Evolutionary conservation across 768 basidiomycete genomes (phyloP).

Genomic region (Epithele typhae): DNA sequence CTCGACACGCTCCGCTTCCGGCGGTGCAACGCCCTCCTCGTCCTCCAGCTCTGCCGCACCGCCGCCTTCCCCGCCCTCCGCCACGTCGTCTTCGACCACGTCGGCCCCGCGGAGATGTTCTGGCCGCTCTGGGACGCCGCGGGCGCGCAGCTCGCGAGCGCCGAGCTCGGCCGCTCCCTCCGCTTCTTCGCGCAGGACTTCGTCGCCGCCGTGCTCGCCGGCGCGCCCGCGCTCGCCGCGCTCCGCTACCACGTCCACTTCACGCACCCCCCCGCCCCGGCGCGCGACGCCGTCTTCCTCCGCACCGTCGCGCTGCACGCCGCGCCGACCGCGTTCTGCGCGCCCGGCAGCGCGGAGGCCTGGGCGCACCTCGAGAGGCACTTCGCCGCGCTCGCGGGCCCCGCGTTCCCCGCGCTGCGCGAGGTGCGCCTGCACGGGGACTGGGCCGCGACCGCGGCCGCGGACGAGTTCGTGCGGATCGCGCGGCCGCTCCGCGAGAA

Average conservation of each 20-base stretch:
- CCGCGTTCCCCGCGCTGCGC: conserved; percentile 42
- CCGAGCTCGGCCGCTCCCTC: conserved; percentile 57
- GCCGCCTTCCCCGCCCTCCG: conserved; percentile 54
- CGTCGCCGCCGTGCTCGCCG: conserved; percentile 41
- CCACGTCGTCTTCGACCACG: conserved; percentile 49
- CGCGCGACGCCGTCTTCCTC: conserved; percentile 27
- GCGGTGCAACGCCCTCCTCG: conserved; percentile 44
- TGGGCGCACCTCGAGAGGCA: conserved; percentile 45
- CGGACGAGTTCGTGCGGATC: conserved; percentile 35
- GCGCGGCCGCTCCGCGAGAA: conserved; percentile 29
- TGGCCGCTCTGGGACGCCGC: conserved; percentile 45
- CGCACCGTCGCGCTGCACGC: conserved; percentile 49
- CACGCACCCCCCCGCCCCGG: conserved; percentile 14
- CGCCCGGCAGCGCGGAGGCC: conserved; percentile 27
- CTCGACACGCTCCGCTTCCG: conserved; percentile 52
- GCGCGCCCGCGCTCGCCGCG: conserved; percentile 42
- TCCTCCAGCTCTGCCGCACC: conserved; percentile 48
- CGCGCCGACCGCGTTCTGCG: conserved; percentile 39
- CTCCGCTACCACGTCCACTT: conserved; percentile 45
- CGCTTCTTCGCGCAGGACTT: conserved; percentile 50
- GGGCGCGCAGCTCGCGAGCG: conserved; percentile 44
- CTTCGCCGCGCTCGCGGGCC: conserved; percentile 39
- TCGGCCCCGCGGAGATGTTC: conserved; percentile 31
- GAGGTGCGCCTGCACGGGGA: conserved; percentile 47
- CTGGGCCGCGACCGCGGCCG: conserved; percentile 39